Percentiles rank a stretch among this genome's conserved stretches.
Evolutionary conservation across 116 monocot genomes (phyloP).

Genomic region (Trichopus zeylanicus): DNA sequence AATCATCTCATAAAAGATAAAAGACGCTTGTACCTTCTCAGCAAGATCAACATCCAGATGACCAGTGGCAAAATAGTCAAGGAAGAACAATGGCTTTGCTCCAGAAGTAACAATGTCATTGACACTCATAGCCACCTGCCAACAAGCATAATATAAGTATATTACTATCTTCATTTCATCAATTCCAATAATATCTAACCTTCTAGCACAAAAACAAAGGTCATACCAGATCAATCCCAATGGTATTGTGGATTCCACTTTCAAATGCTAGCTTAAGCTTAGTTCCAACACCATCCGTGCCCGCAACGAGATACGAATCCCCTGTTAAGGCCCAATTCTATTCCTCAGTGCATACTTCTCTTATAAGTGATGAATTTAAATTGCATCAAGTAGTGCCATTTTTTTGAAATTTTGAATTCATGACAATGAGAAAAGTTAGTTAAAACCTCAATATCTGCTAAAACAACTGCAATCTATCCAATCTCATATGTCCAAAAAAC

Average conservation of each 20-base stretch:
- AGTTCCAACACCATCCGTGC: constrained; percentile 98
- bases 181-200: too few species aligned
- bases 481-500: too few species aligned
- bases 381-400: too few species aligned
- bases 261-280: constrained; percentile 99
- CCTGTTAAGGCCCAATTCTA: constrained; percentile 27
- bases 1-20: neutral
- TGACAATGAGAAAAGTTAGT: too few species aligned
- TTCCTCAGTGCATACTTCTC: neutral
- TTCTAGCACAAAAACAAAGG: neutral
- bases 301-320: constrained; percentile 95
- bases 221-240: constrained; percentile 92
- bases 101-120: constrained; percentile 99
- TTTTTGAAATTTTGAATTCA: too few species aligned
- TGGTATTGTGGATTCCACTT: constrained; percentile 89
- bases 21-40: constrained; percentile 49
- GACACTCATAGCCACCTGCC: constrained; percentile 99
- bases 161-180: too few species aligned
- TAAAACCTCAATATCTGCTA: too few species aligned
- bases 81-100: constrained; percentile 95
- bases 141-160: constrained; percentile 11
- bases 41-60: constrained; percentile 94
- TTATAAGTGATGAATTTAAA: too few species aligned
- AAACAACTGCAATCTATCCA: too few species aligned
- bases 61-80: constrained; percentile 94